A percentile compares a stretch with the other conserved stretches of the same genome.
These are phyloP conservation scores for Musa troglodytarum DNA, from an alignment of 176 grass and related monocot genomes.

Conservation along the genomic window DNA sequence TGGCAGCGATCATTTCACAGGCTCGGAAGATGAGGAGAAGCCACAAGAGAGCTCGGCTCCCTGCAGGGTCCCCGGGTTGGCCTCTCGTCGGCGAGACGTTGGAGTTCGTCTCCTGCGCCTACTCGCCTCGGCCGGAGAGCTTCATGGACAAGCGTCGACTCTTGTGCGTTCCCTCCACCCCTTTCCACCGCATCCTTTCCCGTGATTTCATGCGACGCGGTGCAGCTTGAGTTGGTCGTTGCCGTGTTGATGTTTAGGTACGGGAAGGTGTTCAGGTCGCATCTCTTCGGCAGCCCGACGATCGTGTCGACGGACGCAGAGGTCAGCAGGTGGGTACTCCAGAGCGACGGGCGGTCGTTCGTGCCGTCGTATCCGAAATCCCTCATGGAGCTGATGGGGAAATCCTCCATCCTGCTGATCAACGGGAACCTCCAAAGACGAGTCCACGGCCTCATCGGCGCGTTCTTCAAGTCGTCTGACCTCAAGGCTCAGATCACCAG, in stretches of 20 bases:
- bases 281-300: slow-evolving; percentile 72
- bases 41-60: slow-evolving; percentile 21
- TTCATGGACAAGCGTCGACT: slow-evolving; percentile 88
- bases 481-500: slow-evolving; percentile 81
- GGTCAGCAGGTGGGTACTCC: slow-evolving; percentile 68
- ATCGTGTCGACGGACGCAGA: slow-evolving; percentile 81
- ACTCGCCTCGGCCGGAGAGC: slow-evolving; percentile 62
- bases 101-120: slow-evolving; percentile 87
- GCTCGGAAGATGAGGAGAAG: not conserved
- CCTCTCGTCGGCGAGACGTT: slow-evolving; percentile 87
- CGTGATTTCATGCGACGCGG: too few relatives aligned
- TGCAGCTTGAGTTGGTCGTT: too few relatives aligned
- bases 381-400: slow-evolving; percentile 84
- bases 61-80: slow-evolving; percentile 73
- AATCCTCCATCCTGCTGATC: slow-evolving; percentile 90
- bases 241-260: slow-evolving; percentile 30
- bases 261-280: slow-evolving; percentile 83
- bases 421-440: slow-evolving; percentile 63
- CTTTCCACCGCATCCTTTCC: too few relatives aligned
- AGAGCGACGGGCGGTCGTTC: slow-evolving; percentile 65
- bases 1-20: not conserved
- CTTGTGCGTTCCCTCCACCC: slow-evolving; percentile 21
- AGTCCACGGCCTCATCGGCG: slow-evolving; percentile 74
- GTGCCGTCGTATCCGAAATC: slow-evolving; percentile 96
- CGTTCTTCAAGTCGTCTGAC: slow-evolving; percentile 82